These are phyloP conservation scores for Geosmithia flava DNA, from an alignment of 2,329 filamentous ascomycete species.

Conservation along the genomic window DNA sequence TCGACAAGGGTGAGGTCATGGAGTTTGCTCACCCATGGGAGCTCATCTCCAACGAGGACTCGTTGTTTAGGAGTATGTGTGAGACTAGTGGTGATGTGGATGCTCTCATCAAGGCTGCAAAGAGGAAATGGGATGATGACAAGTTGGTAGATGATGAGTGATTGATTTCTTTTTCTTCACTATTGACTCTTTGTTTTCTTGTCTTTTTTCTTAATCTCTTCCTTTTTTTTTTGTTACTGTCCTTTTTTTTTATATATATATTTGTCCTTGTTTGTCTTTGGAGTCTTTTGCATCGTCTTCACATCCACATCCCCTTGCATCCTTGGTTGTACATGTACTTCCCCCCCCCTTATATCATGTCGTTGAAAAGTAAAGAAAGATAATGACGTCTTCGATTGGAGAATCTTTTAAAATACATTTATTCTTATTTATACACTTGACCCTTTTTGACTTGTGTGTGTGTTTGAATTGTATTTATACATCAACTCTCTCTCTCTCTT, in stretches of 20 bases:
- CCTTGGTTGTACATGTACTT: too few relatives aligned
- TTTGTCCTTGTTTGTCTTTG: too few relatives aligned
- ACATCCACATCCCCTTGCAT: too few relatives aligned
- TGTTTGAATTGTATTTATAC: too few relatives aligned
- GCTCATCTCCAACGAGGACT: slow-evolving; percentile 58
- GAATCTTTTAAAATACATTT: too few relatives aligned
- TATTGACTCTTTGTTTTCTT: not conserved
- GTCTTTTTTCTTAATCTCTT: not conserved
- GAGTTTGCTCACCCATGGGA: slow-evolving; percentile 89
- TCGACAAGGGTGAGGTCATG: slow-evolving; percentile 78
- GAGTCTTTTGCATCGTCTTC: not conserved
- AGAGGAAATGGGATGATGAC: slow-evolving; percentile 35
- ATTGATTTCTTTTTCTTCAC: too few relatives aligned
- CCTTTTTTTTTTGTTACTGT: not conserved
- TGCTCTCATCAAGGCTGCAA: slow-evolving; percentile 36
- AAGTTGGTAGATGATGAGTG: slow-evolving; percentile 20
- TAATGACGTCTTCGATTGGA: too few relatives aligned
- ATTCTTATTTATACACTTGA: too few relatives aligned
- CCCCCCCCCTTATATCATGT: too few relatives aligned
- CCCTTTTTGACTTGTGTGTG: too few relatives aligned
- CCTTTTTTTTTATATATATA: not conserved
- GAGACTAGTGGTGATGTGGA: slow-evolving; percentile 50
- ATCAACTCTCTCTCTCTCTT: too few relatives aligned
- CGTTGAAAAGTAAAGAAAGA: too few relatives aligned
- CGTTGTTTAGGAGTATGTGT: slow-evolving; percentile 52